Percentiles rank a stretch among this genome's conserved stretches.
phyloP scores from a whole-genome alignment of 1,139 yeast genomes.

The Pichia terricola region DNA sequence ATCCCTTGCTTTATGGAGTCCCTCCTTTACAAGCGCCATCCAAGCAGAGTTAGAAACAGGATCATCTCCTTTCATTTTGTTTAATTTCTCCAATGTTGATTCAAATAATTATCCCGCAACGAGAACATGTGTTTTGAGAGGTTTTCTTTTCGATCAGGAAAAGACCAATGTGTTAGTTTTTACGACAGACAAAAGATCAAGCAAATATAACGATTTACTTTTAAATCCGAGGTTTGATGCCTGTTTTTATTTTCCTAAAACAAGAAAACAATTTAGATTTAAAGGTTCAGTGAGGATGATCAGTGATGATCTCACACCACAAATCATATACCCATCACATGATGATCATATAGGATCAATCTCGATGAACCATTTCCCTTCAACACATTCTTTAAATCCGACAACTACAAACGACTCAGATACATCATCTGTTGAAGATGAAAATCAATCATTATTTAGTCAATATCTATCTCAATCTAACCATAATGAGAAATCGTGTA shows the following conservation, averaged over 20 bases:
- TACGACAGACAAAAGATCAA: conserved; percentile 65
- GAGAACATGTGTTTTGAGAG: conserved; percentile 65
- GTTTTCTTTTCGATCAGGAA: conserved; percentile 64
- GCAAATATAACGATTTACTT: conserved; percentile 46
- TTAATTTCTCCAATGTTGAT: conserved; percentile 65
- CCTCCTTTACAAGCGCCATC: conserved; percentile 43
- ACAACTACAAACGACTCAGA: conserved; percentile 2
- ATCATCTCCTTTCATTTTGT: conserved; percentile 38
- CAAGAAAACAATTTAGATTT: conserved; percentile 62
- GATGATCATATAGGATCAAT: background rate
- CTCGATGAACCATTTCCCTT: background rate
- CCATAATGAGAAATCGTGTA: conserved; percentile 2
- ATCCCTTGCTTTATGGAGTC: conserved; percentile 56
- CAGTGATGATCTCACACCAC: conserved; percentile 20
- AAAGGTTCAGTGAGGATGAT: conserved; percentile 52
- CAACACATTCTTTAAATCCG: background rate
- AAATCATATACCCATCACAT: conserved; percentile 6
- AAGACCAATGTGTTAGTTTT: conserved; percentile 60
- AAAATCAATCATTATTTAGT: conserved; percentile 7
- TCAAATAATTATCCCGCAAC: conserved; percentile 47
- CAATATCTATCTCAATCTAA: conserved; percentile 6
- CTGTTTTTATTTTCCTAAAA: conserved; percentile 57
- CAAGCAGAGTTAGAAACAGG: conserved; percentile 32
- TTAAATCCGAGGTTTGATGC: conserved; percentile 57
- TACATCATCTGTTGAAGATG: conserved; percentile 3